Base-by-base conservation (phyloP, 192 early-diverging fungal species). In the Podila epicladia region DNA sequence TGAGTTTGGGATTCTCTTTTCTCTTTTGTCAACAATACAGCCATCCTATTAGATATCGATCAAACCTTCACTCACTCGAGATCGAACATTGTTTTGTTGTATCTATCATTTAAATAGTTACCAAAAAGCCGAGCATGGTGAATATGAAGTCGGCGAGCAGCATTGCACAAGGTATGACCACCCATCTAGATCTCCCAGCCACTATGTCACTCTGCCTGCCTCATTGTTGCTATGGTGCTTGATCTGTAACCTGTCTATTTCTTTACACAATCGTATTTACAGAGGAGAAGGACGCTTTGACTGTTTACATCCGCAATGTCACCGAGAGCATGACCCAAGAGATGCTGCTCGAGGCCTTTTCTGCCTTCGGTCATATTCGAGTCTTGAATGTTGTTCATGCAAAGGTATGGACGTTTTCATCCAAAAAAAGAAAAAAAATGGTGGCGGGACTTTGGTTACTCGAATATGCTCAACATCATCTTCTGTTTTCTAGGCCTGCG, bases 251-350 rank as follows among this genome's bases (percentile, higher is more conserved):
- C 6, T 51, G 0, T 3, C 50, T 53, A 51, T 53, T 53, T n/a
- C 8, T 22, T n/a, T 53, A 37, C 17, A 9, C n/a, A 1, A 0
- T n/a, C 50, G 19, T 55, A 20, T 0, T 55, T 9, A 4, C 59
- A 77, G 69, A 71, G 59, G 75, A 77, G 31, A 77, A 67, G 64
- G 75, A 77, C 49, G 75, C 68, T 3, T 45, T 71, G 24, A 77
- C 74, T 5, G 76, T 85, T 67, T 83, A 83, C 58, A 71, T 83
- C 37, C 77, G 82, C 31, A 73, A 82, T 70, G 80, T 85, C 19
- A 69, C 63, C 11, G 65, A 75, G 41, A 65, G 28, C 8, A 62
- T 82, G 35, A 86, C 77, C 26, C 72, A 77, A 13, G 77, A 82
- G 9, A 67, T 68, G 53, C 64, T 86, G n/a, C 64, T 72, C 29